Evolutionary conservation across 495 filamentous ascomycete species (phyloP), one percentile per base, ranked within the genome.

Genomic region (Penicillium alfredii): DNA sequence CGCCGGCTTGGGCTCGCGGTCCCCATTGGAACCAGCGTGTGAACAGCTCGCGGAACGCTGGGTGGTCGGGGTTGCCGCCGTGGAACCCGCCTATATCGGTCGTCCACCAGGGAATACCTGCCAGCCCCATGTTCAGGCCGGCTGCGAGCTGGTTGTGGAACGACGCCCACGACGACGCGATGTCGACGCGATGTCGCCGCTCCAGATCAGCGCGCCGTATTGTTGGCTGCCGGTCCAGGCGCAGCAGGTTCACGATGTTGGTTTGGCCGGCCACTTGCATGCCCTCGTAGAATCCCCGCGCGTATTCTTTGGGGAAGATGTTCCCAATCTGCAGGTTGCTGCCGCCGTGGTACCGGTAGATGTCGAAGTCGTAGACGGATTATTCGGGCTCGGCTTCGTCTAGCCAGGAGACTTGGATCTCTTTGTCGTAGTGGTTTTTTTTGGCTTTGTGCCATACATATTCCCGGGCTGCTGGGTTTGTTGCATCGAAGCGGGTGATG

Each of bases 381-480:
- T 74, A 78, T 40, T 80, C 76, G 2, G 76, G 74, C 39, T 77
- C 76, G 0, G 74, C 74, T 42, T 80, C 74, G 39, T 80, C 76
- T 4, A 80, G 68, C 74, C 76, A 80, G 55, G 78, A 80, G 9
- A 70, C 44, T 31, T 63, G 61, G 45, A 80, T 75, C n/a, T 74
- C 76, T 23, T 66, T 70, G 38, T 63, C 54, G 49, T 72, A 71
- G 56, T 80, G 78, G 54, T 78, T 69, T 38, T 71, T 43, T 40
- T 71, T 68, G 0, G 57, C 69, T 37, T 62, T 68, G n/a, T 55
- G 42, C 74, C 76, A 80, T n/a, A 78, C 44, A 31, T 66, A 78
- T 2, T 56, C 32, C 0, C 74, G 58, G 0, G 74, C 65, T 10
- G 51, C 63, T 0, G 73, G 68, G 41, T 80, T 74, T 0, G 76